Percentiles rank a stretch among this genome's conserved stretches.
Evolutionary conservation across 2,329 filamentous ascomycete species (phyloP).

Genomic region (Aschersonia sp.): DNA sequence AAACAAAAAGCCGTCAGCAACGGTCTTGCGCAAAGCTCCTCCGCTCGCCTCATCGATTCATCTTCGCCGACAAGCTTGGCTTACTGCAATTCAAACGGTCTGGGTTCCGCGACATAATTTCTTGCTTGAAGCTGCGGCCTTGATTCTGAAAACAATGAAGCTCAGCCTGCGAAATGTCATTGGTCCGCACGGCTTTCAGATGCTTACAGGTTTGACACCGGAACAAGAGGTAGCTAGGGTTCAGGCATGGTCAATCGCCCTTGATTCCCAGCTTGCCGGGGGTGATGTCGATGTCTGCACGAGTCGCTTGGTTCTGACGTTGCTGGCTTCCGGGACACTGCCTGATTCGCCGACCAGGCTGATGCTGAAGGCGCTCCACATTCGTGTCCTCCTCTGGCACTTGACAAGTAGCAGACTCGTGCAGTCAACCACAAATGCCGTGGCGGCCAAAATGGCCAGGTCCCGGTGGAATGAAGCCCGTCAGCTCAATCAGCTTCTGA

Average conservation of each 20-base stretch:
- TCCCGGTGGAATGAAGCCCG: constrained; percentile 73
- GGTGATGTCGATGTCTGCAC: constrained; percentile 84
- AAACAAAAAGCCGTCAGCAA: constrained; percentile 32
- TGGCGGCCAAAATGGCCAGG: constrained; percentile 61
- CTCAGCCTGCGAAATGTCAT: constrained; percentile 67
- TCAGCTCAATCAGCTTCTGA: constrained; percentile 38
- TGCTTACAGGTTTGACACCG: constrained; percentile 64
- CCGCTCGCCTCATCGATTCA: constrained; percentile 72
- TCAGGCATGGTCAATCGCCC: constrained; percentile 84
- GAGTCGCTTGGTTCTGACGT: constrained; percentile 69
- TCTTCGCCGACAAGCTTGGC: constrained; percentile 78
- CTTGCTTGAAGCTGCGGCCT: constrained; percentile 68
- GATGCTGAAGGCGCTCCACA: constrained; percentile 86
- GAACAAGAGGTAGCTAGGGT: constrained; percentile 77
- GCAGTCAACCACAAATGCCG: constrained; percentile 47
- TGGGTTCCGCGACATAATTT: constrained; percentile 84
- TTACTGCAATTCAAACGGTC: constrained; percentile 82
- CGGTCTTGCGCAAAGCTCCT: constrained; percentile 39
- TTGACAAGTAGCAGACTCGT: constrained; percentile 50
- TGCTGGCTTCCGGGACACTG: constrained; percentile 77
- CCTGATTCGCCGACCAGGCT: constrained; percentile 69
- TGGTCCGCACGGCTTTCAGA: constrained; percentile 62
- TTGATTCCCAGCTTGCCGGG: constrained; percentile 84
- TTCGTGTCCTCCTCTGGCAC: constrained; percentile 80
- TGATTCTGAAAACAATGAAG: constrained; percentile 68